Percentiles rank a stretch among this genome's conserved stretches.
phyloP scores from a whole-genome alignment of 495 filamentous ascomycete genomes.

The Opeltia flavorubescens region DNA sequence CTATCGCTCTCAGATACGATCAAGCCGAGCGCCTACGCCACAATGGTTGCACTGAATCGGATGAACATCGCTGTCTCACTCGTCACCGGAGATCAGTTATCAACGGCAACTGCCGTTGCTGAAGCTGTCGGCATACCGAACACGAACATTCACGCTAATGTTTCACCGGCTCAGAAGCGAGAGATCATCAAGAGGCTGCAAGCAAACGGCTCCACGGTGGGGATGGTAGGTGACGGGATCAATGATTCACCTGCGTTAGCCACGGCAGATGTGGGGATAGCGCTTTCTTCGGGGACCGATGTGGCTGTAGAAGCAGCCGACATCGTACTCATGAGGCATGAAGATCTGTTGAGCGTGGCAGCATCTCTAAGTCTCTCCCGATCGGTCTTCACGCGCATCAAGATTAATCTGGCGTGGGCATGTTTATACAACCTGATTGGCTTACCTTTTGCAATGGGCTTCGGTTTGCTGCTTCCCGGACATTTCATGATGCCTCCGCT shows the following conservation, averaged over 20 bases:
- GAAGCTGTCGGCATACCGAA: constrained; percentile 64
- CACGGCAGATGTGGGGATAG: constrained; percentile 84
- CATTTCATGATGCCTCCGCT: constrained; percentile 83
- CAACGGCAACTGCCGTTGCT: constrained; percentile 73
- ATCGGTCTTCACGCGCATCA: constrained; percentile 83
- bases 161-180: constrained; percentile 80
- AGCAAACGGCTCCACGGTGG: constrained; percentile 56
- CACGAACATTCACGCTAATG: constrained; percentile 62
- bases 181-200: constrained; percentile 68
- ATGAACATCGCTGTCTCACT: constrained; percentile 80
- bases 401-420: constrained; percentile 82
- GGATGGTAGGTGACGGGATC: constrained; percentile 98
- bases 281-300: constrained; percentile 83
- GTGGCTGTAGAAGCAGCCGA: constrained; percentile 97
- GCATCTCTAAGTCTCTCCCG: constrained; percentile 70
- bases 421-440: constrained; percentile 88
- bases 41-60: constrained; percentile 66
- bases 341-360: constrained; percentile 83
- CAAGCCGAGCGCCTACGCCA: constrained; percentile 72
- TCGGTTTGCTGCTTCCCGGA: constrained; percentile 69
- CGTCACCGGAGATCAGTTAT: constrained; percentile 81
- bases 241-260: constrained; percentile 96
- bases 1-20: constrained; percentile 79
- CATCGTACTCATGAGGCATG: constrained; percentile 85
- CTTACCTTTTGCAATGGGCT: constrained; percentile 90